Percentiles rank a stretch among this genome's conserved stretches.
These are phyloP conservation scores for Solanum neorickii DNA, from an alignment of 257 asterid species.

Conservation along the genomic window DNA sequence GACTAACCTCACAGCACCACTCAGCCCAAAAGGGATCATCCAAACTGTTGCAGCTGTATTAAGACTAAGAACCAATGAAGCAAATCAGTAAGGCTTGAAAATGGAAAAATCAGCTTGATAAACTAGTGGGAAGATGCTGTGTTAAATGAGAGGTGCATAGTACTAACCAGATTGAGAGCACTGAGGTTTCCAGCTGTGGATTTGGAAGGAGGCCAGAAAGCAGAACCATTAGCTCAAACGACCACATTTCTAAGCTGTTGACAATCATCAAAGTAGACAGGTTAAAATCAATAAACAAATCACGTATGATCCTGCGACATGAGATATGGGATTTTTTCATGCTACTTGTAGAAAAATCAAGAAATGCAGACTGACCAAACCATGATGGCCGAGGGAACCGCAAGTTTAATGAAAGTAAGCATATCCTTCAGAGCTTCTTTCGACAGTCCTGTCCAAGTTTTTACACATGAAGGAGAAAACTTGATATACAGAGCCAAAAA, in stretches of 20 bases:
- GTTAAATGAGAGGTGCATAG: not conserved
- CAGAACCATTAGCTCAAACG: slow-evolving; percentile 82
- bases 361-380: slow-evolving; percentile 34
- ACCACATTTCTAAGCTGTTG: slow-evolving; percentile 78
- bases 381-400: slow-evolving; percentile 83
- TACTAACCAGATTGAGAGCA: slow-evolving; percentile 64
- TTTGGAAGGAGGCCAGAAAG: slow-evolving; percentile 86
- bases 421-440: slow-evolving; percentile 44
- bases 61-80: slow-evolving; percentile 33
- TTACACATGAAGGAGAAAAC: slow-evolving; percentile 46
- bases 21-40: slow-evolving; percentile 85
- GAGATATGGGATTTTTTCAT: too few relatives aligned
- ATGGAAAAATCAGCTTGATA: not conserved
- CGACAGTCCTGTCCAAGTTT: slow-evolving; percentile 72
- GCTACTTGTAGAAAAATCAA: not conserved
- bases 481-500: slow-evolving; percentile 41
- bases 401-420: slow-evolving; percentile 43
- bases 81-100: not conserved
- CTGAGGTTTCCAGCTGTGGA: slow-evolving; percentile 76
- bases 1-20: slow-evolving; percentile 70
- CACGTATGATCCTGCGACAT: not conserved
- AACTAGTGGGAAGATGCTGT: not conserved
- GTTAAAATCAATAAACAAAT: not conserved
- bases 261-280: not conserved
- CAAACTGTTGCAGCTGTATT: slow-evolving; percentile 62